Base-by-base conservation (phyloP, 2,329 filamentous ascomycete genomes). In the Gaeumannomyces tritici region DNA sequence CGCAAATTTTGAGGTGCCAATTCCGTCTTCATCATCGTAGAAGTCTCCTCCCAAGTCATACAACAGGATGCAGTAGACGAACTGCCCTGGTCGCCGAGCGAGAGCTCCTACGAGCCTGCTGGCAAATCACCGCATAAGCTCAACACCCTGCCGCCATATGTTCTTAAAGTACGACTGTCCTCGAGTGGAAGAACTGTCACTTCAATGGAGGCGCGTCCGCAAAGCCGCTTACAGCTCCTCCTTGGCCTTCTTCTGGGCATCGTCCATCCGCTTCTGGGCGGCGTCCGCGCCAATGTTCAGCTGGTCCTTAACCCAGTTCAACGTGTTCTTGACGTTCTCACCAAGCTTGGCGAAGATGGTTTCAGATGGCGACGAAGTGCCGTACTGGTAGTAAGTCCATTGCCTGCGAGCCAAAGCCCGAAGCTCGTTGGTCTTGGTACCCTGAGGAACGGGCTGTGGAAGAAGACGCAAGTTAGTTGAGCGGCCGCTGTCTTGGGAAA, bases 341-440 rank as follows among this genome's bases (percentile, higher is more conserved):
- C 75, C 74, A 63, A 90, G 68, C 73, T 88, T 88, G 70, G 86
- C 87, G 66, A 86, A 83, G 59, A 91, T 74, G 8, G 88, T 89
- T 61, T 80, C 84, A 60, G 82, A 76, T 18, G 90, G 88, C 31
- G 82, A 82, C 11, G 80, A 83, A 6, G 88, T 90, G 61, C 90
- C 90, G 69, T 93, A 90, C 69, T 83, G 84, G 79, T 91, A 93
- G 73, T 88, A 92, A 27, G 87, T 89, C 27, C 84, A 82, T 69
- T 92, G 88, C 72, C 87, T 87, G 67, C 89, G 86, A 21, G 88
- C 90, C 64, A 85, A 79, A 11, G 89, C 88, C 64, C 85, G 84
- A 26, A 93, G 79, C 70, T 91, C 82, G 64, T 93, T 88, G 62
- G 86, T 68, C 63, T 78, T 88, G 24, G 85, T 86, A 7, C 87